phyloP scores from a whole-genome alignment of 805 yeast genomes.

The Komagataella kurtzmanii region DNA sequence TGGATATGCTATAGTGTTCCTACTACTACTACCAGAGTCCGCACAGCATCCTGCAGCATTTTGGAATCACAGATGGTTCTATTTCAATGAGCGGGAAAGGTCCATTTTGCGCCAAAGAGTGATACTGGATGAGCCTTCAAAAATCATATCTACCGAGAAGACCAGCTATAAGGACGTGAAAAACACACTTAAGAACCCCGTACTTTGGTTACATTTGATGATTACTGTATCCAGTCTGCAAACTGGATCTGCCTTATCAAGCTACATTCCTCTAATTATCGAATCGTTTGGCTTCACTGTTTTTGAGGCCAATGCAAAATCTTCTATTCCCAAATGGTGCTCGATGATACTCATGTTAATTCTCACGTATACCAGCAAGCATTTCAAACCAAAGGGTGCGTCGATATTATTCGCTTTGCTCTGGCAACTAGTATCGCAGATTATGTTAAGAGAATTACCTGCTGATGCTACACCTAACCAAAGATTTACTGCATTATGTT shows the following conservation, averaged over 20 bases:
- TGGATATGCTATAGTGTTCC: slow-evolving; percentile 17
- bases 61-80: neutral
- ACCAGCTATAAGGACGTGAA: neutral
- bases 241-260: neutral
- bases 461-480: neutral
- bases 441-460: neutral
- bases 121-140: neutral
- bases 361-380: slow-evolving; percentile 1
- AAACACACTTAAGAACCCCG: neutral
- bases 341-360: neutral
- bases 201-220: neutral
- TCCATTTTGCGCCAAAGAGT: neutral
- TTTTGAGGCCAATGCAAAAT: slow-evolving; percentile 7
- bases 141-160: neutral
- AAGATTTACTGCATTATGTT: neutral
- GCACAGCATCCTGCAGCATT: slow-evolving; percentile 5
- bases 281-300: slow-evolving; percentile 5
- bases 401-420: slow-evolving; percentile 1
- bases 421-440: slow-evolving; percentile 6
- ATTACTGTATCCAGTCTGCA: neutral
- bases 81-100: neutral
- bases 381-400: slow-evolving; percentile 3
- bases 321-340: slow-evolving; percentile 5
- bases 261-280: slow-evolving; percentile 6
- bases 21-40: slow-evolving; percentile 10